Percentiles rank a stretch among this genome's conserved stretches.
phyloP scores from a whole-genome alignment of 2,329 filamentous ascomycete species.

The Simplicillium sp. region DNA sequence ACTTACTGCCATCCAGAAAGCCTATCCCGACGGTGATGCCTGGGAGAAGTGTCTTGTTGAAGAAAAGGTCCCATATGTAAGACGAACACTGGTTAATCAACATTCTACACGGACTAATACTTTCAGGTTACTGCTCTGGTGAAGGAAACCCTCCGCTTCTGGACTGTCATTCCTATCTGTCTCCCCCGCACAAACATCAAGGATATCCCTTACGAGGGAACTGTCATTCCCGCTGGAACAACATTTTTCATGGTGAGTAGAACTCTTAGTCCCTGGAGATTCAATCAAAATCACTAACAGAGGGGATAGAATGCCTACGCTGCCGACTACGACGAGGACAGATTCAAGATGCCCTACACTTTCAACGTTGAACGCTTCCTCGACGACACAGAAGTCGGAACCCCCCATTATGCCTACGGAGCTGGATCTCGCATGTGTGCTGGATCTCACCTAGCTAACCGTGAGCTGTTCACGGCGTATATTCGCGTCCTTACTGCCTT shows the following conservation, averaged over 20 bases:
- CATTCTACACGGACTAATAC: too few species aligned
- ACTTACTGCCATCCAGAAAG: constrained; percentile 58
- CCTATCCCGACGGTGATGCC: constrained; percentile 65
- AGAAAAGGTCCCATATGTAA: constrained; percentile 66
- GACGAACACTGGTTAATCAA: too few species aligned
- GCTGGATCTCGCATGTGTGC: constrained; percentile 56
- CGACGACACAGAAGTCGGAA: constrained; percentile 41
- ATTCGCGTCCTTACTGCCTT: constrained; percentile 51
- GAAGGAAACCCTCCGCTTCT: constrained; percentile 71
- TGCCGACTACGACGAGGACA: constrained; percentile 60
- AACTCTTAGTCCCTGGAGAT: background rate
- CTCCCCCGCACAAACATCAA: constrained; percentile 64
- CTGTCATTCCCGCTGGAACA: constrained; percentile 62
- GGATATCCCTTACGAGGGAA: constrained; percentile 59
- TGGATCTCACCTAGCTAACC: constrained; percentile 53
- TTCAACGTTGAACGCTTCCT: constrained; percentile 68
- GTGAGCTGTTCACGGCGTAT: constrained; percentile 52
- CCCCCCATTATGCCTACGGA: constrained; percentile 53
- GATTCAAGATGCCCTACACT: constrained; percentile 52
- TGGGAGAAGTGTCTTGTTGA: constrained; percentile 65
- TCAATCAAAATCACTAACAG: background rate
- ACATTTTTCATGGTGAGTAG: constrained; percentile 63
- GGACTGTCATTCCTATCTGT: constrained; percentile 71
- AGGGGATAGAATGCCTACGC: constrained; percentile 55
- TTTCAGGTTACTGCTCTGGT: constrained; percentile 51